Conservation (phyloP, 2,329 filamentous ascomycete genomes). For the Dendrostoma leiphaemia region DNA sequence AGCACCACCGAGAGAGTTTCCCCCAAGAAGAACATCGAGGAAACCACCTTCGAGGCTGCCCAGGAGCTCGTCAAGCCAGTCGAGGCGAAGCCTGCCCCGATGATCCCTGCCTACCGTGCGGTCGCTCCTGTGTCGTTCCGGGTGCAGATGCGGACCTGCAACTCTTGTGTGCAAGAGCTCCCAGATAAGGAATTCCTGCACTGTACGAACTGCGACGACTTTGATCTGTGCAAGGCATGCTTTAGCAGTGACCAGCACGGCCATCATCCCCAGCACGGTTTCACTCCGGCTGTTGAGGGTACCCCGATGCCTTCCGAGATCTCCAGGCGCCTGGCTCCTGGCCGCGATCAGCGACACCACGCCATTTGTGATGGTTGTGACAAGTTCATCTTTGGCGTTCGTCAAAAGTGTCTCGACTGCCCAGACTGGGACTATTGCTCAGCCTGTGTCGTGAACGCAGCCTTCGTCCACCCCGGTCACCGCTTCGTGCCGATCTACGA, state of each 20-base stretch:
- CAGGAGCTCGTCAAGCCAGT: background rate
- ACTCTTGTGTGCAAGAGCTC: constrained; percentile 65
- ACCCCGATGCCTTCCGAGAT: constrained; percentile 61
- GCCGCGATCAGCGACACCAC: constrained; percentile 77
- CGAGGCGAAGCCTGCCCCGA: background rate
- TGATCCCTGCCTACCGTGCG: background rate
- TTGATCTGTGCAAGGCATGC: constrained; percentile 85
- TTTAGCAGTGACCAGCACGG: constrained; percentile 76
- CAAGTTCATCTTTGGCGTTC: constrained; percentile 79
- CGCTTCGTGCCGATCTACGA: constrained; percentile 88
- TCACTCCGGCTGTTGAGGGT: constrained; percentile 65
- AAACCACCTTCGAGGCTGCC: constrained; percentile 15
- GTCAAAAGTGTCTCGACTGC: constrained; percentile 95
- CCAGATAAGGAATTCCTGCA: constrained; percentile 80
- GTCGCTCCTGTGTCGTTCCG: background rate
- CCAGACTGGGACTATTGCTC: constrained; percentile 97
- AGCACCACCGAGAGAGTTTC: constrained; percentile 82
- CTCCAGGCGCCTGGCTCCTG: constrained; percentile 68
- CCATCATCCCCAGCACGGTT: constrained; percentile 85
- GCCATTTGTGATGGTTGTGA: constrained; percentile 96
- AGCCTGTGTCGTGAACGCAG: constrained; percentile 66
- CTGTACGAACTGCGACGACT: constrained; percentile 83
- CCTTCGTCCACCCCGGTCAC: constrained; percentile 73
- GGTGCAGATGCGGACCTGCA: constrained; percentile 62
- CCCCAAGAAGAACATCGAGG: constrained; percentile 53